Evolutionary conservation across 2,329 filamentous ascomycete genomes (phyloP).

Genomic region (Aspergillus spinulosporus): DNA sequence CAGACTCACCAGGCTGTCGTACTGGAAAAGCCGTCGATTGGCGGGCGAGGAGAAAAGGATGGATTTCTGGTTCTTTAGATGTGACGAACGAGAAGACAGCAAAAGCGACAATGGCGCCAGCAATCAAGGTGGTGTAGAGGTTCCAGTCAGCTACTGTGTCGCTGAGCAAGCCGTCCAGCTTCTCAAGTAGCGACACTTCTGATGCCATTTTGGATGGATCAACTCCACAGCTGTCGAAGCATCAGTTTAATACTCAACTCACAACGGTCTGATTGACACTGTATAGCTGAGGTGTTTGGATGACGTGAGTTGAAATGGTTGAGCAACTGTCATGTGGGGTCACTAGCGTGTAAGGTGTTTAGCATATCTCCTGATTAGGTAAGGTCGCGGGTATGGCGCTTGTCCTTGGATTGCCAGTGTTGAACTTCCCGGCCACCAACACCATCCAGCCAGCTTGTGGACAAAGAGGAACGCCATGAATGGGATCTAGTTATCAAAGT

Average conservation of each 20-base stretch:
- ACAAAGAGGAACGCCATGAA: neutral
- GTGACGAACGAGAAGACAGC: constrained; percentile 70
- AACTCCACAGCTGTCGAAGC: neutral
- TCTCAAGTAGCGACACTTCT: constrained; percentile 59
- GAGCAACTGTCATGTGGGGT: constrained; percentile 22
- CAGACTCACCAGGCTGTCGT: constrained; percentile 79
- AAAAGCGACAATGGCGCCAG: constrained; percentile 65
- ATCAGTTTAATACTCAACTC: neutral
- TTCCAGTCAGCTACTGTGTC: constrained; percentile 78
- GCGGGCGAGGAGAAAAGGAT: constrained; percentile 84
- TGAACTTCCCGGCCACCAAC: constrained; percentile 19
- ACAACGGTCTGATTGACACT: neutral
- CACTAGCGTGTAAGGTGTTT: constrained; percentile 1
- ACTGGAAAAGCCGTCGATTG: constrained; percentile 78
- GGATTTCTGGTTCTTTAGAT: constrained; percentile 79
- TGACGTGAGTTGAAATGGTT: constrained; percentile 19
- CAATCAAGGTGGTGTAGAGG: constrained; percentile 71
- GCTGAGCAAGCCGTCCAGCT: constrained; percentile 70
- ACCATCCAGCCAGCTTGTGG: constrained; percentile 17
- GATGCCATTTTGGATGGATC: constrained; percentile 36
- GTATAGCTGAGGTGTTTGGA: constrained; percentile 5
- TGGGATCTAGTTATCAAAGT: neutral
- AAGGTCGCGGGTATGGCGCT: constrained; percentile 25
- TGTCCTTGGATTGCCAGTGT: constrained; percentile 20
- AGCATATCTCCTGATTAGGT: constrained; percentile 14